A percentile compares a stretch with the other conserved stretches of the same genome.
These are phyloP conservation scores for Clausena lansium DNA, from an alignment of 345 rosid species.

Conservation along the genomic window DNA sequence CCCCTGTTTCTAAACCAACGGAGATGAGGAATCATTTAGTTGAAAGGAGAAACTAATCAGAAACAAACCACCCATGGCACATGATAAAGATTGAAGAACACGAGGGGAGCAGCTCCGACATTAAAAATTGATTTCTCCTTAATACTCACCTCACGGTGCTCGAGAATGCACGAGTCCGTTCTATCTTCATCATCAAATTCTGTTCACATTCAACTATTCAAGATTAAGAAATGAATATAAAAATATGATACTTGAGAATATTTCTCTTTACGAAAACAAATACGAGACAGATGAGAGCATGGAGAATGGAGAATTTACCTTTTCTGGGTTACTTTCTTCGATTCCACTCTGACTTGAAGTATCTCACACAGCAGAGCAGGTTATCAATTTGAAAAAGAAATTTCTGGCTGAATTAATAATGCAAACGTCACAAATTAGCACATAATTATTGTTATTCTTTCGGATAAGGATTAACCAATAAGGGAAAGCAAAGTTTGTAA, in stretches of 20 bases:
- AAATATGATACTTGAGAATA: background rate
- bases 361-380: background rate
- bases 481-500: background rate
- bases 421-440: background rate
- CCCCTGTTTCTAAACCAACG: background rate
- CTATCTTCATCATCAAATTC: constrained; percentile 20
- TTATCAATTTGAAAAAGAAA: background rate
- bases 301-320: constrained; percentile 3
- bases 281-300: background rate
- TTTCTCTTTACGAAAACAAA: background rate
- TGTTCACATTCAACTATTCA: background rate
- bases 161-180: constrained; percentile 36
- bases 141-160: background rate
- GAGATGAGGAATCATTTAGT: background rate
- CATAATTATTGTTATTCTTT: background rate
- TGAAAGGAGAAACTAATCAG: background rate
- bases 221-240: background rate
- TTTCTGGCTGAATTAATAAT: background rate
- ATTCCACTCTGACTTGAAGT: background rate
- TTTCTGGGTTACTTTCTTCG: background rate
- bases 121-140: constrained; percentile 1
- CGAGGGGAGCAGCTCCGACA: background rate
- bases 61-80: background rate
- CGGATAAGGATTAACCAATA: background rate
- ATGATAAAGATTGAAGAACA: background rate